Evolutionary conservation across 345 rosid species (phyloP).

Genomic region (Xanthoceras sorbifolium): DNA sequence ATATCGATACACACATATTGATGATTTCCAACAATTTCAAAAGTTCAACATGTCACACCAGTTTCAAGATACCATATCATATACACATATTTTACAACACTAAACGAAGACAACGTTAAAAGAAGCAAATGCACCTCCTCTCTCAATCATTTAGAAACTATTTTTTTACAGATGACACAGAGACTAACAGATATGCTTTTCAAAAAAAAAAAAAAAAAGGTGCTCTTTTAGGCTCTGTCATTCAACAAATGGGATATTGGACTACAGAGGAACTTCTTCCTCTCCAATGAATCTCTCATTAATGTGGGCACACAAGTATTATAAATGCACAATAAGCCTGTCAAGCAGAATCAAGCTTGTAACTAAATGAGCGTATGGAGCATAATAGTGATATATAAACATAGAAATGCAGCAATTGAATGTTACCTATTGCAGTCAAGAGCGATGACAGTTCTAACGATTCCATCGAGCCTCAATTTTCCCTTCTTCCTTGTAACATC

Average conservation of each 20-base stretch:
- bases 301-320: not conserved
- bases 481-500: slow-evolving; percentile 77
- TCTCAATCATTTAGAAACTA: too few species aligned
- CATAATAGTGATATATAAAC: too few species aligned
- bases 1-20: not conserved
- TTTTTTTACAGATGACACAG: too few species aligned
- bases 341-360: not conserved
- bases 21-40: not conserved
- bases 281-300: not conserved
- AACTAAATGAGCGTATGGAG: not conserved
- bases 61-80: not conserved
- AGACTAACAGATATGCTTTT: too few species aligned
- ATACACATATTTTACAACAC: too few species aligned
- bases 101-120: too few species aligned
- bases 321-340: not conserved
- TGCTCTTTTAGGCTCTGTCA: not conserved
- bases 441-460: slow-evolving; percentile 74
- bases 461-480: slow-evolving; percentile 88
- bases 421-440: slow-evolving; percentile 75
- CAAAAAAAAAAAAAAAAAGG: too few species aligned
- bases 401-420: too few species aligned
- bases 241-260: not conserved
- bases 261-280: not conserved
- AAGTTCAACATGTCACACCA: not conserved
- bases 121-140: too few species aligned